Base-by-base conservation (phyloP, 345 rosid species). In the Psidium friedrichsthalianum region DNA sequence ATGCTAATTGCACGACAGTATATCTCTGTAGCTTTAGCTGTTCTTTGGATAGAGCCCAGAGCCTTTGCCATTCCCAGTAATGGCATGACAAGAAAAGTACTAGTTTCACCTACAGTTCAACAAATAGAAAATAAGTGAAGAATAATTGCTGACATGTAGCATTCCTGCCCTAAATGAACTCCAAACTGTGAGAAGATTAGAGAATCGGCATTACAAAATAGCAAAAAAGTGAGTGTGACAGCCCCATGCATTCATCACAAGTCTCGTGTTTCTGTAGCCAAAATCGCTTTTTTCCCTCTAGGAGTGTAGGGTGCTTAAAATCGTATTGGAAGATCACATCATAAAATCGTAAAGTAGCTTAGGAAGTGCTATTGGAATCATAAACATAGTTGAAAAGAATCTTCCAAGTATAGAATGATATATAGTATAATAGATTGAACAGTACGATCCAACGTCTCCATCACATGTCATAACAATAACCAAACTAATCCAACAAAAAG, bases 11-110 rank as follows among this genome's bases (percentile, higher is more conserved):
- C 91, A 84, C 89, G 94, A 82, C 91, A 88, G 84, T 96, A 95
- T 59, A 85, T 83, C 56, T 90, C 92, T 13, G 90, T 87, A 1
- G 98, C 98, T 89, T 91, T 91, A 53, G 87, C 86, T 52, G 90
- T 88, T 90, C 91, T 93, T 88, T 98, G 94, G 78, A 90, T 74
- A 29, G 90, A 94, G 87, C 91, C 90, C 82, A 94, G 90, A 90
- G 91, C 92, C 93, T 96, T 95, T 78, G 98, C 98, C 89, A 94
- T 85, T 81, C 95, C 98, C 92, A 95, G 89, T 82, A 96, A 89
- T 32, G 98, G 93, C 80, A 93, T 88, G 91, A 94, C 90, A 52
- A 96, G 94, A 83, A 92, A 89, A 61, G 89, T 89, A 89, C 93
- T 92, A 74, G 58, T 69, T 84, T 90, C 86, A 86, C 98, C 98